Percentiles rank a stretch among this genome's conserved stretches.
Evolutionary conservation across 441 rosid species (phyloP).

Genomic region (Gossypium trilobum): DNA sequence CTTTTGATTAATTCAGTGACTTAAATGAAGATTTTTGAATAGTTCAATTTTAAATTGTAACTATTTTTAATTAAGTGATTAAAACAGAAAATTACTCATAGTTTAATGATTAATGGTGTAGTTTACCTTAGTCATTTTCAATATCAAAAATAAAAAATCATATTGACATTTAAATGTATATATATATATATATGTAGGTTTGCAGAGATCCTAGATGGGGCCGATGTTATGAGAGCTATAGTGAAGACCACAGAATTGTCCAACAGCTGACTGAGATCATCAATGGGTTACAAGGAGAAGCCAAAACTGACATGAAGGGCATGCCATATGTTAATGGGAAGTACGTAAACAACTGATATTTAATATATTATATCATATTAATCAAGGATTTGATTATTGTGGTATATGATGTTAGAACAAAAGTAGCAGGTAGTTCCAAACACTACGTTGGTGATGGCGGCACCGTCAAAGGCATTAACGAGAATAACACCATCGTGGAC

Average conservation of each 20-base stretch:
- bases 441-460: slow-evolving; percentile 12
- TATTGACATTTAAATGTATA: not conserved
- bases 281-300: slow-evolving; percentile 4
- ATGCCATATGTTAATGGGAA: not conserved
- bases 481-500: not conserved
- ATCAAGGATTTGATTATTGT: not conserved
- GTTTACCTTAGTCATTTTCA: not conserved
- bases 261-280: not conserved
- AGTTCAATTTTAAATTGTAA: not conserved
- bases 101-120: not conserved
- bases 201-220: slow-evolving; percentile 17
- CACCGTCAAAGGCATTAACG: slow-evolving; percentile 3
- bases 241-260: slow-evolving; percentile 1
- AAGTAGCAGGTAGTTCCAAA: slow-evolving; percentile 12
- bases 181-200: not conserved
- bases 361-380: not conserved
- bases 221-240: slow-evolving; percentile 1
- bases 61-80: not conserved
- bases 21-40: too few species aligned
- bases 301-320: not conserved
- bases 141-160: not conserved
- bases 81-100: too few species aligned
- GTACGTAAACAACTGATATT: not conserved
- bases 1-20: not conserved
- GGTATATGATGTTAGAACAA: slow-evolving; percentile 1